Evolutionary conservation across 257 asterid genomes (phyloP).

Genomic region (Solanum piurae): DNA sequence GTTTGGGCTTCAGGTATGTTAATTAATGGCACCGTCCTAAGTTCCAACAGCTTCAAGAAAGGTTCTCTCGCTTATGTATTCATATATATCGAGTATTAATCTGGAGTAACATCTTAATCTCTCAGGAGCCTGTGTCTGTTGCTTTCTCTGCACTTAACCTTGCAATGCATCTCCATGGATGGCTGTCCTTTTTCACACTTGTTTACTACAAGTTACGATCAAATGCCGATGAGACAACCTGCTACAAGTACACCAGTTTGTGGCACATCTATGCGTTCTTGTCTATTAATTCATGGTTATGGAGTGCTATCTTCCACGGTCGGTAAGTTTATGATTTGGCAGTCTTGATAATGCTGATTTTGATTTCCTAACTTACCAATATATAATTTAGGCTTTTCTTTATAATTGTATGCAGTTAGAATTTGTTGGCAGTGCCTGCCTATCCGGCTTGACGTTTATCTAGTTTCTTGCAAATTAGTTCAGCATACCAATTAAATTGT

Average conservation of each 20-base stretch:
- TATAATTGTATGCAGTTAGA: not conserved
- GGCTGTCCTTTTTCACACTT: conserved; percentile 60
- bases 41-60: not conserved
- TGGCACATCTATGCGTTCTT: conserved; percentile 71
- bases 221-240: conserved; percentile 43
- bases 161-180: conserved; percentile 82
- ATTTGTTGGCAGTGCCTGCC: not conserved
- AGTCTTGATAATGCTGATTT: not conserved
- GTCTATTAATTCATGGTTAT: conserved; percentile 73
- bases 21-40: not conserved
- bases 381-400: not conserved
- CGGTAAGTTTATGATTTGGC: conserved; percentile 34
- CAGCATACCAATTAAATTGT: not conserved
- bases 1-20: conserved; percentile 60
- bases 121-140: conserved; percentile 86
- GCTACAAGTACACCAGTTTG: conserved; percentile 68
- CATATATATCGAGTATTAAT: not conserved
- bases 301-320: conserved; percentile 79
- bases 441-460: not conserved
- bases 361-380: not conserved
- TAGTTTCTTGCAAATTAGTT: not conserved
- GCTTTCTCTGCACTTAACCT: conserved; percentile 82
- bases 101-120: not conserved
- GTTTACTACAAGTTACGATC: conserved; percentile 34
- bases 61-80: not conserved